Conservation (phyloP, 495 filamentous ascomycete species). For the Apiosordaria backusii region DNA sequence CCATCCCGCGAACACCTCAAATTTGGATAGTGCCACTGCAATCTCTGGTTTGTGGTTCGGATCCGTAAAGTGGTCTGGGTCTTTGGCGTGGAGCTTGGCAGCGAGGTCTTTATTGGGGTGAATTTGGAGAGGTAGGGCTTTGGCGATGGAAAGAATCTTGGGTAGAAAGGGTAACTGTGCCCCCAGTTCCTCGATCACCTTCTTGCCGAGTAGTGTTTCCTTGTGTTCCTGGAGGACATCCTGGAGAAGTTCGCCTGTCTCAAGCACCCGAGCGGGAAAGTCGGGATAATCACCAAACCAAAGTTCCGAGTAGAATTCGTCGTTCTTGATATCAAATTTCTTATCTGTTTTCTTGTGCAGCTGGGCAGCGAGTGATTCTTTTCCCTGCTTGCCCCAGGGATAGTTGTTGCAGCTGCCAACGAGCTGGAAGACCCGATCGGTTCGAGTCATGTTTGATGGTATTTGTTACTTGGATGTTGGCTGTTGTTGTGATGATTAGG, state of each 20-base stretch:
- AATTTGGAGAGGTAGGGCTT: conserved; percentile 78
- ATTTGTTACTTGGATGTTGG: too few species aligned
- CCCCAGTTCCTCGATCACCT: conserved; percentile 60
- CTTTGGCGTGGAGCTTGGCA: conserved; percentile 55
- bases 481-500: not conserved
- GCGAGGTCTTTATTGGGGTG: conserved; percentile 70
- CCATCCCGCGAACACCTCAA: conserved; percentile 76
- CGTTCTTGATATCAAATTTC: conserved; percentile 66
- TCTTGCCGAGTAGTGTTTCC: conserved; percentile 60
- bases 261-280: conserved; percentile 60
- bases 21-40: conserved; percentile 68
- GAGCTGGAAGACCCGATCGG: conserved; percentile 46
- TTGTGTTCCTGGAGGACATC: conserved; percentile 63
- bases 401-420: conserved; percentile 54
- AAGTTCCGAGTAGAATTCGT: conserved; percentile 63
- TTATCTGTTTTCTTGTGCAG: conserved; percentile 62
- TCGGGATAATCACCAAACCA: conserved; percentile 82
- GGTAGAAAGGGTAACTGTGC: conserved; percentile 69
- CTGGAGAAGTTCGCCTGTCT: conserved; percentile 60
- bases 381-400: conserved; percentile 67
- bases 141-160: conserved; percentile 75
- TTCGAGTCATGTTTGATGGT: not conserved
- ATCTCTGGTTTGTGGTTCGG: conserved; percentile 83
- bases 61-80: conserved; percentile 65
- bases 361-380: conserved; percentile 64